phyloP scores from a whole-genome alignment of 495 filamentous ascomycete species.

The Trichoderma gamsii region DNA sequence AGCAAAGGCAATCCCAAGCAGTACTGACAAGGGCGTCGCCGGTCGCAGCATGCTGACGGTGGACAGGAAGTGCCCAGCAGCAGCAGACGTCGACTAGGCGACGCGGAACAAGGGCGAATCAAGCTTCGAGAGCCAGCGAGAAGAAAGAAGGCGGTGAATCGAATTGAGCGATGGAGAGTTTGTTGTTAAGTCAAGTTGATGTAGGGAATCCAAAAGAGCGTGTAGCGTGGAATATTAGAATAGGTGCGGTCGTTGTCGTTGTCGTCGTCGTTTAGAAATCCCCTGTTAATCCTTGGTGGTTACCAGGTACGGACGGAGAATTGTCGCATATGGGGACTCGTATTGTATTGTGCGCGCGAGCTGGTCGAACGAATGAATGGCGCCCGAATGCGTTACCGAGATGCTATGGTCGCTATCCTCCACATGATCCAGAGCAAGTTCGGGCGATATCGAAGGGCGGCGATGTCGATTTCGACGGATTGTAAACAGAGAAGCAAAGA shows the following conservation, averaged over 20 bases:
- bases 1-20: slow-evolving; percentile 80
- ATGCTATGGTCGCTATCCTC: neutral
- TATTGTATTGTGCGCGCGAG: slow-evolving; percentile 1
- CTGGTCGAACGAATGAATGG: slow-evolving; percentile 6
- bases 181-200: neutral
- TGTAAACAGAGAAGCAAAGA: neutral
- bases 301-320: no score
- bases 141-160: neutral
- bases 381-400: neutral
- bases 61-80: neutral
- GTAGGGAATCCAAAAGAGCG: neutral
- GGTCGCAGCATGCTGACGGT: slow-evolving; percentile 63
- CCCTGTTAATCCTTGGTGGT: no score
- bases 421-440: neutral
- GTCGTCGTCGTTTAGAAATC: neutral
- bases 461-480: no score
- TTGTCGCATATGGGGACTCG: neutral
- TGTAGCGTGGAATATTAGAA: no score
- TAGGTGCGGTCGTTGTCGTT: neutral
- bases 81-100: slow-evolving; percentile 8
- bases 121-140: slow-evolving; percentile 14
- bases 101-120: neutral
- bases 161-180: neutral
- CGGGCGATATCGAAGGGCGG: neutral
- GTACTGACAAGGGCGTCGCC: slow-evolving; percentile 81